phyloP scores from a whole-genome alignment of 1,284 basidiomycete species.

The Baeospora myosura region DNA sequence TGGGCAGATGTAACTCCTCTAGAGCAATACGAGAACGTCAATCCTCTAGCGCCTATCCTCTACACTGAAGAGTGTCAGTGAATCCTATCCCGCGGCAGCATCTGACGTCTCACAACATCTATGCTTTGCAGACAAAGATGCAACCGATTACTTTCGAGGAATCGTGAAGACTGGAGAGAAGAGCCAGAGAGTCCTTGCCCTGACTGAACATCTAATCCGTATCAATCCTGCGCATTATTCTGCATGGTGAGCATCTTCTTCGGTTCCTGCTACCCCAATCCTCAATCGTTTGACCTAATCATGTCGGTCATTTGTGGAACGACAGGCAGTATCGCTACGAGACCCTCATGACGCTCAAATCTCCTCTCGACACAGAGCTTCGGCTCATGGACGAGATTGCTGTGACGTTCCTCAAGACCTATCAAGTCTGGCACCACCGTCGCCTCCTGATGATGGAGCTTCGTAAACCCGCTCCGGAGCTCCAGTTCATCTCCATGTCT shows the following conservation, averaged over 20 bases:
- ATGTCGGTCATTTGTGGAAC: slow-evolving; percentile 7
- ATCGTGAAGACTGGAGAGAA: slow-evolving; percentile 71
- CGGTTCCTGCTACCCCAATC: too few species aligned
- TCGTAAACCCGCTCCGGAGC: slow-evolving; percentile 53
- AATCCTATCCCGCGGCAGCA: background rate
- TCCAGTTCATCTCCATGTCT: slow-evolving; percentile 69
- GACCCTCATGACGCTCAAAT: slow-evolving; percentile 63
- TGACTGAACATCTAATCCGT: slow-evolving; percentile 81
- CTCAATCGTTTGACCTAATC: slow-evolving; percentile 3
- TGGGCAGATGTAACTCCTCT: slow-evolving; percentile 80
- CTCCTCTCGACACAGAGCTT: slow-evolving; percentile 70
- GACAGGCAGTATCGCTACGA: slow-evolving; percentile 88
- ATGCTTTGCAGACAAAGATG: slow-evolving; percentile 69
- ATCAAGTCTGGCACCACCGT: slow-evolving; percentile 97
- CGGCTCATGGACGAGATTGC: slow-evolving; percentile 80
- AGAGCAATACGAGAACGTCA: slow-evolving; percentile 71
- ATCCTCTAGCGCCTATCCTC: slow-evolving; percentile 83
- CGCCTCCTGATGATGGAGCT: slow-evolving; percentile 67
- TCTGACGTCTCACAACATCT: background rate
- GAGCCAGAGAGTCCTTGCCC: slow-evolving; percentile 70
- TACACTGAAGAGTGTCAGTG: slow-evolving; percentile 80
- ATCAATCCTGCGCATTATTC: slow-evolving; percentile 92
- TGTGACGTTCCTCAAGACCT: slow-evolving; percentile 79
- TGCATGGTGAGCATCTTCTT: slow-evolving; percentile 61
- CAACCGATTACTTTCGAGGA: slow-evolving; percentile 86